Evolutionary conservation across 768 basidiomycete genomes (phyloP).

Genomic region (Coprinopsis cinerea): DNA sequence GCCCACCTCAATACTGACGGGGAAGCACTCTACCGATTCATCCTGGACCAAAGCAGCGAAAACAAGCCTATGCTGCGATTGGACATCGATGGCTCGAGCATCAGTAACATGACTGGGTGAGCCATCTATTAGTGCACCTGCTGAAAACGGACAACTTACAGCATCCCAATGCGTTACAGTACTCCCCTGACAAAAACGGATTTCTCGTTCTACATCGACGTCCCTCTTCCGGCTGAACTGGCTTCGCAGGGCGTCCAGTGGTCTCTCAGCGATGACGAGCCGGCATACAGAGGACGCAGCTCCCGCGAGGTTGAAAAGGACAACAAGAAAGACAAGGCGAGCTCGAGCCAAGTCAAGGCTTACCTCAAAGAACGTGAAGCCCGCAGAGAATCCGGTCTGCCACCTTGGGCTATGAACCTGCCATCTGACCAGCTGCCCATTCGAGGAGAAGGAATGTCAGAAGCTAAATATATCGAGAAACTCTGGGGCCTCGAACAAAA

Average conservation of each 20-base stretch:
- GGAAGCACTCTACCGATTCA: constrained; percentile 66
- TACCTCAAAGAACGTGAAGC: constrained; percentile 39
- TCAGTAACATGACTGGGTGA: constrained; percentile 44
- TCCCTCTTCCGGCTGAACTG: constrained; percentile 26
- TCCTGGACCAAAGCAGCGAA: constrained; percentile 47
- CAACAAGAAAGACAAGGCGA: constrained; percentile 20
- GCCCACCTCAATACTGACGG: constrained; percentile 58
- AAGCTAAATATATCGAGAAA: constrained; percentile 18
- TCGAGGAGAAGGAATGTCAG: constrained; percentile 40
- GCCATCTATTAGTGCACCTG: constrained; percentile 36
- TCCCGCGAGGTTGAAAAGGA: constrained; percentile 19
- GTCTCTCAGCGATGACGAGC: constrained; percentile 54
- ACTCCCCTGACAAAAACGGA: constrained; percentile 49
- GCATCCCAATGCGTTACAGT: constrained; percentile 39
- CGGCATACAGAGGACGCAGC: constrained; percentile 50
- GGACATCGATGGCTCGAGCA: constrained; percentile 37
- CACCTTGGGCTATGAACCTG: constrained; percentile 30
- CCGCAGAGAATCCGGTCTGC: constrained; percentile 38
- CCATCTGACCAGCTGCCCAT: constrained; percentile 33
- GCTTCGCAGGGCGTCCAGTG: constrained; percentile 39
- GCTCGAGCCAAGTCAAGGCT: constrained; percentile 32
- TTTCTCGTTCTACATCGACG: constrained; percentile 61
- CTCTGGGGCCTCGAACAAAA: constrained; percentile 9
- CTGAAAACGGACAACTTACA: constrained; percentile 26
- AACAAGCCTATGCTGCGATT: constrained; percentile 38